A percentile compares a stretch with the other conserved stretches of the same genome.
Evolutionary conservation across 495 filamentous ascomycete genomes (phyloP).

Genomic region (Tuber brumale): DNA sequence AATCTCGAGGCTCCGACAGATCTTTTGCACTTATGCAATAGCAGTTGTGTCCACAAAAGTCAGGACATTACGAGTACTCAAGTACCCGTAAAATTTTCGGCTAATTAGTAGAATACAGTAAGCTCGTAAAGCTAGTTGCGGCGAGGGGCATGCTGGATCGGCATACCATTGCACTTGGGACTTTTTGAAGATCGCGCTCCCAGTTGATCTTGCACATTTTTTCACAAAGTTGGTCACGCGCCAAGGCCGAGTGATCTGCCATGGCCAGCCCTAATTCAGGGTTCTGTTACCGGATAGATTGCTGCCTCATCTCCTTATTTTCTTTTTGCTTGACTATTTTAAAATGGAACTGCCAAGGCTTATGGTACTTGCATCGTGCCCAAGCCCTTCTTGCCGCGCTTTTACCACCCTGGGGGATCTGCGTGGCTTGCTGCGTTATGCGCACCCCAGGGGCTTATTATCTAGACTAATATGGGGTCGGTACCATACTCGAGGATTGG

Average conservation of each 20-base stretch:
- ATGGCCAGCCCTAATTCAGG: background rate
- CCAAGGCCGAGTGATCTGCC: background rate
- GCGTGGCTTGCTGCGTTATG: background rate
- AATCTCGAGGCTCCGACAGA: too few relatives aligned
- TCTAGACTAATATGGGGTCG: background rate
- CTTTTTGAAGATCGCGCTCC: background rate
- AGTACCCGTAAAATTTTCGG: background rate
- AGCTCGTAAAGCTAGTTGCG: background rate
- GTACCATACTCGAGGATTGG: background rate
- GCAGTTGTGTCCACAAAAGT: too few relatives aligned
- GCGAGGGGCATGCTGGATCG: background rate
- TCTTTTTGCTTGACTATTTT: background rate
- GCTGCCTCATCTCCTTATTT: background rate
- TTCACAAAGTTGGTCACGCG: background rate
- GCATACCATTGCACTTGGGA: background rate
- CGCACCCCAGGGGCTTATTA: background rate
- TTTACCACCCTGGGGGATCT: background rate
- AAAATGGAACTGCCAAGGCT: background rate
- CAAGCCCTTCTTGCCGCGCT: background rate
- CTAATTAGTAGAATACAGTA: background rate
- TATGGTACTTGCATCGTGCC: background rate
- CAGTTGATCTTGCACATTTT: background rate
- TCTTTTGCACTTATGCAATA: too few relatives aligned
- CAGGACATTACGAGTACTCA: too few relatives aligned
- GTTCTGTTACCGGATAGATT: background rate